Percentiles rank a stretch among this genome's conserved stretches.
phyloP scores from a whole-genome alignment of 2,329 filamentous ascomycete species.

The Neofusicoccum laricinum region DNA sequence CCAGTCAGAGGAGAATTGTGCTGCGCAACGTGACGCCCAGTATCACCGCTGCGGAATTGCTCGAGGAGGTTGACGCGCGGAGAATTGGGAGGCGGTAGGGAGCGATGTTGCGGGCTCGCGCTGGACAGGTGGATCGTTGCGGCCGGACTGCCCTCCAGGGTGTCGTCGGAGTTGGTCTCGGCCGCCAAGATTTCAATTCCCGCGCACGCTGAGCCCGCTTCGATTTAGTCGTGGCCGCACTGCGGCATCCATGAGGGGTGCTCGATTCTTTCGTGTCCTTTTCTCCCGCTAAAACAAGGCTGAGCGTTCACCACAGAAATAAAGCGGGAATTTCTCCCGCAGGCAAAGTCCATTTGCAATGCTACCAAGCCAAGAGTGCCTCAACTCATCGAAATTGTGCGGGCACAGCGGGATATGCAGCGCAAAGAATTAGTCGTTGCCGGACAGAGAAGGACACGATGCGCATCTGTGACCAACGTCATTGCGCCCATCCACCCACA shows the following conservation, averaged over 20 bases:
- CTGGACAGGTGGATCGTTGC: conserved; percentile 11
- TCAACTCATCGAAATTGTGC: no score
- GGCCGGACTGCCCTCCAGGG: conserved; percentile 2
- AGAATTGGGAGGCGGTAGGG: background rate
- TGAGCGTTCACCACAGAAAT: no score
- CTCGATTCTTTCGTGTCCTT: background rate
- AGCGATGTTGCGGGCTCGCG: conserved; percentile 3
- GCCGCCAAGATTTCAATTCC: conserved; percentile 12
- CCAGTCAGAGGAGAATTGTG: conserved; percentile 26
- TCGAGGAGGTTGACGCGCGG: background rate
- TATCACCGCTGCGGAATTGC: conserved; percentile 1
- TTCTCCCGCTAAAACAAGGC: background rate
- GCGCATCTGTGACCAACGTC: background rate
- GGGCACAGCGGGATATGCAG: no score
- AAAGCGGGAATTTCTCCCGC: no score
- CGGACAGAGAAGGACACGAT: background rate
- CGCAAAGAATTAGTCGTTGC: background rate
- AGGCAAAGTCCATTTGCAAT: no score
- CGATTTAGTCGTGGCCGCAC: background rate
- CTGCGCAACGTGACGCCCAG: conserved; percentile 7
- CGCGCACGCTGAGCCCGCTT: background rate
- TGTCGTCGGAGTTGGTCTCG: conserved; percentile 4
- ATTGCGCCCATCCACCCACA: background rate
- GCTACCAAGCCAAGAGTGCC: no score
- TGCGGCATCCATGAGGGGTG: background rate